These are phyloP conservation scores for Rhizopus stolonifer DNA, from an alignment of 371 early-diverging fungal species.

Conservation along the genomic window DNA sequence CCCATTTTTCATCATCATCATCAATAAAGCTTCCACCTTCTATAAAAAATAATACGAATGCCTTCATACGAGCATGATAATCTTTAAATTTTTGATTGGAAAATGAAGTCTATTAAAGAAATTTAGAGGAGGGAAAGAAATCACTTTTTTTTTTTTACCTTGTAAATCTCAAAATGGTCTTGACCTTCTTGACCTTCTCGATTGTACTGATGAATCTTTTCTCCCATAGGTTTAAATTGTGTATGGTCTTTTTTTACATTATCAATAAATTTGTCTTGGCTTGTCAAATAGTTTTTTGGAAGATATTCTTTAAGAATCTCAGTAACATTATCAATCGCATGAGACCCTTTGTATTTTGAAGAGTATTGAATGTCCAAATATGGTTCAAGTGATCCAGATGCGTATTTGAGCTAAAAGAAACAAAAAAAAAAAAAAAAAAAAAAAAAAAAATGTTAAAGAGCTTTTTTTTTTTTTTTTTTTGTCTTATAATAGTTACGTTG, in stretches of 20 bases:
- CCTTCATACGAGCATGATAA: conserved; percentile 77
- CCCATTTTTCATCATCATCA: conserved; percentile 84
- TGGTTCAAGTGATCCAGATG: conserved; percentile 76
- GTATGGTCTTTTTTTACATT: conserved; percentile 58
- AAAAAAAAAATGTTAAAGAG: not conserved
- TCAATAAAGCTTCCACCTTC: conserved; percentile 92
- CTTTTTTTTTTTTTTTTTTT: not conserved
- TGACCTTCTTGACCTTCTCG: conserved; percentile 39
- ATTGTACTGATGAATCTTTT: conserved; percentile 67
- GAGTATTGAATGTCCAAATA: conserved; percentile 65
- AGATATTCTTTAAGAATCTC: conserved; percentile 35
- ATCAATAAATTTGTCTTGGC: conserved; percentile 61
- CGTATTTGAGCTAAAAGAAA: conserved; percentile 61
- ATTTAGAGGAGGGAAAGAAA: not conserved
- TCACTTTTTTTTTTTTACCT: conserved; percentile 37
- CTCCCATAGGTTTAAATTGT: conserved; percentile 68
- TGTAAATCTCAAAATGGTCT: conserved; percentile 73
- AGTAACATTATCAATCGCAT: conserved; percentile 44
- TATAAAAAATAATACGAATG: conserved; percentile 80
- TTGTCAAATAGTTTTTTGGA: conserved; percentile 49
- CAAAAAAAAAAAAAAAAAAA: not conserved
- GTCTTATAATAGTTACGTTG: conserved; percentile 42
- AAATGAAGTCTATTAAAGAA: conserved; percentile 29
- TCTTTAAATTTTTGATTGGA: conserved; percentile 62
- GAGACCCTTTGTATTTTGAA: conserved; percentile 33